phyloP scores from a whole-genome alignment of 2,329 filamentous ascomycete genomes.

The Hymenoscyphus linearis region DNA sequence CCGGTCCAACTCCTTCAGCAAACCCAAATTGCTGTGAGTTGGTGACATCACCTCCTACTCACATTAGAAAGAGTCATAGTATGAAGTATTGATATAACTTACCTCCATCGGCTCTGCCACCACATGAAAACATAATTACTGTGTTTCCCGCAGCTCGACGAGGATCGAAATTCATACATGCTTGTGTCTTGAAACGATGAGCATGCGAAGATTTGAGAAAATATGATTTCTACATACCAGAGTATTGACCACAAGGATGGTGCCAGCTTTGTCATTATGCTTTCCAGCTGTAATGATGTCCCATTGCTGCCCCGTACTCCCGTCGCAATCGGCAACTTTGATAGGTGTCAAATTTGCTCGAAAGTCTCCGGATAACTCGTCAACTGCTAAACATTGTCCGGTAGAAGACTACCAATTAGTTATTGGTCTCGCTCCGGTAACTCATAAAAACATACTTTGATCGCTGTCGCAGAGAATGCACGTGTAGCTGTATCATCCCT shows the following conservation, averaged over 20 bases:
- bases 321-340: conserved; percentile 38
- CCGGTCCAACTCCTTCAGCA: conserved; percentile 37
- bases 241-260: conserved; percentile 50
- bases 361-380: conserved; percentile 41
- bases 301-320: conserved; percentile 38
- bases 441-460: conserved; percentile 32
- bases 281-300: conserved; percentile 43
- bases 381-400: conserved; percentile 39
- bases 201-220: neutral
- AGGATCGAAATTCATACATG: conserved; percentile 54
- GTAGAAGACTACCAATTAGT: conserved; percentile 34
- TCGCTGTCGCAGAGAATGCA: conserved; percentile 36
- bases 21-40: conserved; percentile 49
- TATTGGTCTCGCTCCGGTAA: neutral
- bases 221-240: conserved; percentile 32
- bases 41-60: conserved; percentile 41
- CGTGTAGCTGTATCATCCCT: conserved; percentile 39
- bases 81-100: conserved; percentile 13
- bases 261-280: conserved; percentile 43
- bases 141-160: conserved; percentile 46
- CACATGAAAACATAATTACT: conserved; percentile 53
- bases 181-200: conserved; percentile 40
- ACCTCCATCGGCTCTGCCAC: conserved; percentile 50
- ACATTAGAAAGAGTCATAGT: conserved; percentile 8
- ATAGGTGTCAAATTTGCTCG: conserved; percentile 41